Evolutionary conservation across 2,329 filamentous ascomycete species (phyloP).

Genomic region (Pseudogymnoascus sp.): DNA sequence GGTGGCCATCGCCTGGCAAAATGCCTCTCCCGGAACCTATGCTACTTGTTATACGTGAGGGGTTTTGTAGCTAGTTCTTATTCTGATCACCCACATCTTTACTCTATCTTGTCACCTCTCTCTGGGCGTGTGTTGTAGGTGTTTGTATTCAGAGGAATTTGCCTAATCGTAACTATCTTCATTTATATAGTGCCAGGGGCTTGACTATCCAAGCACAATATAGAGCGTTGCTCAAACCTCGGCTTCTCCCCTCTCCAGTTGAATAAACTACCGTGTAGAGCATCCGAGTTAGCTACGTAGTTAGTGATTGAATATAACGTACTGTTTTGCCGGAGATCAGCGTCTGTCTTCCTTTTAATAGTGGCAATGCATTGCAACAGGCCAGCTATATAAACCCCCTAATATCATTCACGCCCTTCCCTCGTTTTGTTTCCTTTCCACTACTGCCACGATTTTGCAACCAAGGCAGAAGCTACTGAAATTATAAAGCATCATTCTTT

Average conservation of each 20-base stretch:
- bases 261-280: background rate
- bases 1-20: too few relatives aligned
- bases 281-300: background rate
- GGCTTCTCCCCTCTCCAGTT: background rate
- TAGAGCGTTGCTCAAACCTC: background rate
- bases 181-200: background rate
- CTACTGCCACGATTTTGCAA: background rate
- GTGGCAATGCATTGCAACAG: background rate
- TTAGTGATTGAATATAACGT: background rate
- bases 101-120: background rate
- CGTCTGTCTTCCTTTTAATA: background rate
- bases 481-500: background rate
- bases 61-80: background rate
- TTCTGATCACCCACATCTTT: background rate
- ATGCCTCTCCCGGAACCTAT: too few relatives aligned
- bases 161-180: background rate
- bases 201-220: background rate
- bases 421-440: background rate
- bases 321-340: background rate
- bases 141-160: background rate
- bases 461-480: background rate
- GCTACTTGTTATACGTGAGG: too few relatives aligned
- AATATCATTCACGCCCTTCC: background rate
- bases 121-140: background rate
- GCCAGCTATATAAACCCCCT: background rate